phyloP scores from a whole-genome alignment of 495 filamentous ascomycete species.

The Talaromyces stipitatus region DNA sequence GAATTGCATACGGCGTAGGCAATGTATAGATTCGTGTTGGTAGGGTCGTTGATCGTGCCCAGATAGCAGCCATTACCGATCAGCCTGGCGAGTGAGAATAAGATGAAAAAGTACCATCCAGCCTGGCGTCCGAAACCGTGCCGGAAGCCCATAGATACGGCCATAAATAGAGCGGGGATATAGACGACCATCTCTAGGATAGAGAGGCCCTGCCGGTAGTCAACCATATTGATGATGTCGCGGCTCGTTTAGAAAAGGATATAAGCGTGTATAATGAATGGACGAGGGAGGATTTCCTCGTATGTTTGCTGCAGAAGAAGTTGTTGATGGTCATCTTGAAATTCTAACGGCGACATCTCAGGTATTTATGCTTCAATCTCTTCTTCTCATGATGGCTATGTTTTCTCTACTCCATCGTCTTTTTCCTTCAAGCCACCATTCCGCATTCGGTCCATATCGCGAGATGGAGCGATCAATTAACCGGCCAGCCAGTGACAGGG shows the following conservation, averaged over 20 bases:
- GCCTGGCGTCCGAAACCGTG: slow-evolving; percentile 28
- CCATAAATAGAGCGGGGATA: slow-evolving; percentile 21
- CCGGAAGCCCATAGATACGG: slow-evolving; percentile 24
- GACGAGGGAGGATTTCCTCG: background rate
- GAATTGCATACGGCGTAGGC: slow-evolving; percentile 20
- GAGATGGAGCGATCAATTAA: background rate
- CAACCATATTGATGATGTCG: slow-evolving; percentile 9
- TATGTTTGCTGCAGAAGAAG: background rate
- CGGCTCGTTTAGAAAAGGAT: background rate
- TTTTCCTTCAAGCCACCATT: background rate
- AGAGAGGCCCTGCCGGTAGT: slow-evolving; percentile 27
- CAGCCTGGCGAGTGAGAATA: slow-evolving; percentile 29
- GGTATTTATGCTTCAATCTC: slow-evolving; percentile 2
- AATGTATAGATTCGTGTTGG: slow-evolving; percentile 14
- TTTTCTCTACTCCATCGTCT: background rate
- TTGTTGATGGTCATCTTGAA: background rate
- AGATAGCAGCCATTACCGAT: slow-evolving; percentile 28
- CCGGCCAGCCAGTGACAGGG: background rate
- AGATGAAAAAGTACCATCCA: slow-evolving; percentile 30
- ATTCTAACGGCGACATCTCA: background rate
- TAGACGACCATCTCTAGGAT: slow-evolving; percentile 28
- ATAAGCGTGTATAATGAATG: background rate
- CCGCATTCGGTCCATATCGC: background rate
- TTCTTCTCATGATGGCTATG: background rate
- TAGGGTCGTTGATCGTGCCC: slow-evolving; percentile 25